These are phyloP conservation scores for Amanita rimosa DNA, from an alignment of 768 basidiomycete species.

Conservation along the genomic window DNA sequence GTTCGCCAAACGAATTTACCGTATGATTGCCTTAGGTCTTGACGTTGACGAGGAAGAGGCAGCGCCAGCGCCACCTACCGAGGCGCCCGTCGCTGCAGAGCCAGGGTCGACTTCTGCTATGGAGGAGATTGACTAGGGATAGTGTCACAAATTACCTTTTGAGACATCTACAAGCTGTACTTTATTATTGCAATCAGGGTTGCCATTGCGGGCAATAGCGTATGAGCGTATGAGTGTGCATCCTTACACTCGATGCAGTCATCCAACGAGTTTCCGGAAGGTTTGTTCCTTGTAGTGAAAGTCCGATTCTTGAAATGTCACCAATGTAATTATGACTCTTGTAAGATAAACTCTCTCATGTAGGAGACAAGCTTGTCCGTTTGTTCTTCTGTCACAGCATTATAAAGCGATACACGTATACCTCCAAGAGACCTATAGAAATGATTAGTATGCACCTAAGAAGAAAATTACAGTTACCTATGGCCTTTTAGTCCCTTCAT, in stretches of 20 bases:
- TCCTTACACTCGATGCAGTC: too few relatives aligned
- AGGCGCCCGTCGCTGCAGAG: constrained; percentile 42
- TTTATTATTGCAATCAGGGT: too few relatives aligned
- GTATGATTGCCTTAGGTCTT: constrained; percentile 91
- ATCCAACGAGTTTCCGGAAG: too few relatives aligned
- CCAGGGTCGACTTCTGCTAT: constrained; percentile 70
- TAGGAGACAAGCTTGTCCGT: constrained; percentile 51
- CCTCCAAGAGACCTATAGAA: constrained; percentile 11
- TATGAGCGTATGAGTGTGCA: too few relatives aligned
- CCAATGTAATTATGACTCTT: not conserved
- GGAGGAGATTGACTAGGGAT: constrained; percentile 87
- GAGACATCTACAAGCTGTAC: too few relatives aligned
- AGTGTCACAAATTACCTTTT: not conserved
- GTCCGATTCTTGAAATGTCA: too few relatives aligned
- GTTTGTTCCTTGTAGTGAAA: too few relatives aligned
- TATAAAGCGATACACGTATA: constrained; percentile 80
- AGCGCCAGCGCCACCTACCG: constrained; percentile 26
- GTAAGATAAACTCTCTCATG: constrained; percentile 40
- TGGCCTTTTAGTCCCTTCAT: constrained; percentile 91
- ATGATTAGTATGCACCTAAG: not conserved
- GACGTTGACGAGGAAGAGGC: constrained; percentile 65
- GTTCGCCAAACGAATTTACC: constrained; percentile 93
- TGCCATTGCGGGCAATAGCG: too few relatives aligned
- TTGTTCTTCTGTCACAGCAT: constrained; percentile 72
- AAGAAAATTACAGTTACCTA: constrained; percentile 40